Evolutionary conservation across 2,329 filamentous ascomycete species (phyloP), one percentile per base, ranked within the genome.

Genomic region (Paraphaeosphaeria minitans): DNA sequence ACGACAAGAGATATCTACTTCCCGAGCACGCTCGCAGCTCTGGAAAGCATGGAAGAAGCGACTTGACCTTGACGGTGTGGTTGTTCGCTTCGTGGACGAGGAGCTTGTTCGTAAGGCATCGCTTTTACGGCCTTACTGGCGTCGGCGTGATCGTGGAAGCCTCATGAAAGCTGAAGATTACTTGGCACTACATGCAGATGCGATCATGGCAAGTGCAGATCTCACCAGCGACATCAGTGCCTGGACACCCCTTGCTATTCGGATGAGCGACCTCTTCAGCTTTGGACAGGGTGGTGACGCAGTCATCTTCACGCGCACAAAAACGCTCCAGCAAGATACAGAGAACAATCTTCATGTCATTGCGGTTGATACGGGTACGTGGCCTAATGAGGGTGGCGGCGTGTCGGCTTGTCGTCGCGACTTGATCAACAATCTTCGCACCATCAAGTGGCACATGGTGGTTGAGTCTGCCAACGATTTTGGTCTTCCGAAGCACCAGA

Each of bases 231-330:
- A 82, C 48, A 81, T 84, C 39, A 82, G 80, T 57, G 80, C 81
- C 24, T 84, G 82, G 82, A 83, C 81, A 10, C 79, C 81, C 1
- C 72, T 84, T 16, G 82, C 82, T 2, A 78, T 82, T 55, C 82
- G 82, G 47, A 78, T 82, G 53, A 81, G 80, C 55, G 82, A 84
- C 66, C 70, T 84, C 16, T 80, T 81, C 66, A 82, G 78, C 59
- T 84, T 84, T 55, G 82, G 82, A 7, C 79, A 82, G 55, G 82
- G 82, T n/a, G 82, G 82, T 22, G 82, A 84, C 66, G 78, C 82
- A 4, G 79, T 82, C 42, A 79, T 83, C 53, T 81, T 82, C 60
- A 84, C 81, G 0, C 71, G 81, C 41, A 81, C 79, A 0, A 80
- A 81, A 59, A 74, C 80, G 21, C 74, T 81, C n/a, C 74, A 77